Evolutionary conservation across 2,329 filamentous ascomycete genomes (phyloP), one percentile per base, ranked within the genome.

Genomic region (Aspergillus aculeatus): DNA sequence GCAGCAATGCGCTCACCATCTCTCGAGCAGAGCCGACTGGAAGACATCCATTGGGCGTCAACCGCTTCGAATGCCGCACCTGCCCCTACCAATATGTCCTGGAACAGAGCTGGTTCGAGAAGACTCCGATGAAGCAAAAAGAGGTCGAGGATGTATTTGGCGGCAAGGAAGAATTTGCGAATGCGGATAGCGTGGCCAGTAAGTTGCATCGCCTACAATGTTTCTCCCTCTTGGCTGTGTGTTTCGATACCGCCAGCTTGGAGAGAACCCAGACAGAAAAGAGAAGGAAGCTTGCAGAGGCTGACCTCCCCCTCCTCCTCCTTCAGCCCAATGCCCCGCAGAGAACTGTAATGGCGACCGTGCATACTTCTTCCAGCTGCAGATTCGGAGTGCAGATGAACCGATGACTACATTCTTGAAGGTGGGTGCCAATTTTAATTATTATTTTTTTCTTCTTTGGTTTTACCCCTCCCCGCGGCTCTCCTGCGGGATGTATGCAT

Each of bases 361-460:
- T 80, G 95, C 95, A 3, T 96, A 93, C 64, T 98, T 94, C 81
- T 96, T 93, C 81, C 92, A 96, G 82, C 87, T 98, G 68, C 95
- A 99, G 83, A 98, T 98, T 78, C 88, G 95, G 68, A 96, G 92
- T 82, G 95, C 95, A 55, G 95, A 99, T 79, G 95, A 99, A 83
- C 95, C 95, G 62, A 97, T 96, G 90, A 99, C 95, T 66, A 94
- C 88, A 62, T 98, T 98, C 78, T 96, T 89, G 79, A 95, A 92
- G 85, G 90, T 91, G 71, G 57, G 78, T 70, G 54, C 48, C 2
- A 19, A 9, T 44, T 44, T 44, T 44, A 19, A 4, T 41, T 4
- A 6, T 14, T 12, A 16, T 35, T 5, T 35, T 16, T 35, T 35
- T 35, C 10, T 16, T 16, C 14, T 10, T 32, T 12, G 31, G 12